A percentile compares a stretch with the other conserved stretches of the same genome.
Conservation (phyloP, 345 rosid genomes). For the Citrus hindsii region DNA sequence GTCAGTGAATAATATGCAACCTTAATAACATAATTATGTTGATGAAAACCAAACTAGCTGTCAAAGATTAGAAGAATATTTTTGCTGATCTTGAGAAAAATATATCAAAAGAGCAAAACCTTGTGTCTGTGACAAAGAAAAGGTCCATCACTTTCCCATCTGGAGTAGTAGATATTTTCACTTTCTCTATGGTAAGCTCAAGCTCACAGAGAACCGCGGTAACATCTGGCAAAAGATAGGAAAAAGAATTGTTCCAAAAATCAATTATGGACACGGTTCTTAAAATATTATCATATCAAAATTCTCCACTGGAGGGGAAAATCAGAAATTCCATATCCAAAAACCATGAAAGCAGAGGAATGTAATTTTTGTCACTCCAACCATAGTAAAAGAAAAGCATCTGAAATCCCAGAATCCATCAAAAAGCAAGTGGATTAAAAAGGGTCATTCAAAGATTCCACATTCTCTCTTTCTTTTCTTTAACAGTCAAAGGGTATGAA, state of each 20-base stretch:
- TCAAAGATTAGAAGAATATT: background rate
- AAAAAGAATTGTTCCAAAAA: constrained; percentile 9
- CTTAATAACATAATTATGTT: background rate
- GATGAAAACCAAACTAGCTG: background rate
- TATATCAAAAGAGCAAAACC: constrained; percentile 39
- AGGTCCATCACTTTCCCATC: constrained; percentile 93
- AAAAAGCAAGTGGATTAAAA: background rate
- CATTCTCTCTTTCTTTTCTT: background rate
- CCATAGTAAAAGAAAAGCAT: background rate
- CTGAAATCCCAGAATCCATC: background rate
- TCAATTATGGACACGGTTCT: constrained; percentile 4
- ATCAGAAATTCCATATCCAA: background rate
- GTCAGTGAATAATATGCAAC: background rate
- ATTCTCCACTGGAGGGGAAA: constrained; percentile 7
- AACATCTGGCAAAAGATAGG: constrained; percentile 51
- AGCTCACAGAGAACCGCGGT: constrained; percentile 73
- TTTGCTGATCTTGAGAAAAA: constrained; percentile 3
- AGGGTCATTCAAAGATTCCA: background rate
- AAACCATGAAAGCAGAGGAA: background rate
- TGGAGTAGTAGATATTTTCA: constrained; percentile 95
- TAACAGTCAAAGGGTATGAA: background rate
- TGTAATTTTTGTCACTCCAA: background rate
- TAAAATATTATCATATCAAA: constrained; percentile 3
- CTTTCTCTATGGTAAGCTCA: constrained; percentile 86
- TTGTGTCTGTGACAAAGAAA: constrained; percentile 86